A percentile compares a stretch with the other conserved stretches of the same genome.
Conservation (phyloP, 306 rosid species). For the Cajanus cajan region DNA sequence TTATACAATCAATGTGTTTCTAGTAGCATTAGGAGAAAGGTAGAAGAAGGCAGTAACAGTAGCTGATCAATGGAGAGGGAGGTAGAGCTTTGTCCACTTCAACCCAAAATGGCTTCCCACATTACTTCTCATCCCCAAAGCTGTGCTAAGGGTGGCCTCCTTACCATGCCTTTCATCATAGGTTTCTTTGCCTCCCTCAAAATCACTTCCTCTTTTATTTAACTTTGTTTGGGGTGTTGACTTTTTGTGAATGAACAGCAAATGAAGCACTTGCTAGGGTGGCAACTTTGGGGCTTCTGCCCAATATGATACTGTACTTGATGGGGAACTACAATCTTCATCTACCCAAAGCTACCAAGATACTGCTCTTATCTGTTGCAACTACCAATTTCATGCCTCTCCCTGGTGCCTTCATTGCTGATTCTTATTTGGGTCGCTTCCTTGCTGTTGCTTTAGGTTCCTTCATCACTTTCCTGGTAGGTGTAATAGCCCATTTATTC, state of each 20-base stretch:
- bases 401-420: constrained; percentile 63
- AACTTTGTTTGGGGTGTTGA: neutral
- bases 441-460: constrained; percentile 59
- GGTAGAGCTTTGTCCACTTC: constrained; percentile 26
- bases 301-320: constrained; percentile 65
- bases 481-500: too few relatives aligned
- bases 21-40: neutral
- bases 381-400: constrained; percentile 58
- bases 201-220: neutral
- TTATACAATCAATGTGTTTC: too few relatives aligned
- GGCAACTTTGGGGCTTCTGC: constrained; percentile 53
- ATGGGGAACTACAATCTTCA: constrained; percentile 53
- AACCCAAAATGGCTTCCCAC: neutral
- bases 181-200: constrained; percentile 23
- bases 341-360: constrained; percentile 40
- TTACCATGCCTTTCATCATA: constrained; percentile 71
- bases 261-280: constrained; percentile 70
- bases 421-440: constrained; percentile 77
- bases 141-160: constrained; percentile 47
- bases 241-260: constrained; percentile 33
- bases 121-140: constrained; percentile 10
- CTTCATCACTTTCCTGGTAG: constrained; percentile 53
- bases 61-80: constrained; percentile 41
- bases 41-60: too few relatives aligned
- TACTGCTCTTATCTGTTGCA: constrained; percentile 53